Percentiles rank a stretch among this genome's conserved stretches.
phyloP scores from a whole-genome alignment of 2,329 filamentous ascomycete genomes.

The Ophioceras dolichostomum region DNA sequence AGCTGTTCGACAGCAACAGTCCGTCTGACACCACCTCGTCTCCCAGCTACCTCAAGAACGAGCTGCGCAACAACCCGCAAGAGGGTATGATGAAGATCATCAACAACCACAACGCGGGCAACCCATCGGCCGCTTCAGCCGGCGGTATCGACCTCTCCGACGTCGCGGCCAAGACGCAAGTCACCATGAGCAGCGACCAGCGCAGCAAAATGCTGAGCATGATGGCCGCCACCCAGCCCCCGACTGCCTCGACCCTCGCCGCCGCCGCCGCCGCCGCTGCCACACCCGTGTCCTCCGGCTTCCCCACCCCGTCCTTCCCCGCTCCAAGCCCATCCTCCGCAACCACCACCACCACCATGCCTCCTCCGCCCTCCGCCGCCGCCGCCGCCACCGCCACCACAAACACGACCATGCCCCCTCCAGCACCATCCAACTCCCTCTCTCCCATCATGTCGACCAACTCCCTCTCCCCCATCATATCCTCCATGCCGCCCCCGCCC shows the following conservation, averaged over 20 bases:
- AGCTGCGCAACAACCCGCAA: conserved; percentile 44
- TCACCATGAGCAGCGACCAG: conserved; percentile 43
- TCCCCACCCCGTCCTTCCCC: too few species aligned
- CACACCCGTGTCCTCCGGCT: conserved; percentile 10
- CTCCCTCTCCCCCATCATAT: conserved; percentile 32
- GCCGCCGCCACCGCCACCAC: neutral
- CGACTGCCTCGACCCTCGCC: conserved; percentile 9
- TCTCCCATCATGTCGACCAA: neutral
- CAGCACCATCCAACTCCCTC: neutral
- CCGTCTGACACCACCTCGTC: conserved; percentile 31
- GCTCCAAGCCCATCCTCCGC: conserved; percentile 3
- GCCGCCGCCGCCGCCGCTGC: conserved; percentile 5
- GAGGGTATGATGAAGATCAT: conserved; percentile 55
- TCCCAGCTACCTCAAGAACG: conserved; percentile 35
- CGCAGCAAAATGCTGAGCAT: conserved; percentile 45
- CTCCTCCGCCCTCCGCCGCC: too few species aligned
- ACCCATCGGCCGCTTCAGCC: conserved; percentile 18
- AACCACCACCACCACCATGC: too few species aligned
- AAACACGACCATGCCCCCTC: neutral
- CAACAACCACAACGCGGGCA: conserved; percentile 48
- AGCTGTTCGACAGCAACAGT: conserved; percentile 44
- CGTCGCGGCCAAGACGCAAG: conserved; percentile 41
- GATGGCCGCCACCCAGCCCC: conserved; percentile 34
- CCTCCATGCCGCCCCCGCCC: conserved; percentile 32
- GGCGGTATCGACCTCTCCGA: conserved; percentile 38